Percentiles rank a stretch among this genome's conserved stretches.
Conservation (phyloP, 2,329 filamentous ascomycete species). For the Aspergillus pseudoviridinutans region DNA sequence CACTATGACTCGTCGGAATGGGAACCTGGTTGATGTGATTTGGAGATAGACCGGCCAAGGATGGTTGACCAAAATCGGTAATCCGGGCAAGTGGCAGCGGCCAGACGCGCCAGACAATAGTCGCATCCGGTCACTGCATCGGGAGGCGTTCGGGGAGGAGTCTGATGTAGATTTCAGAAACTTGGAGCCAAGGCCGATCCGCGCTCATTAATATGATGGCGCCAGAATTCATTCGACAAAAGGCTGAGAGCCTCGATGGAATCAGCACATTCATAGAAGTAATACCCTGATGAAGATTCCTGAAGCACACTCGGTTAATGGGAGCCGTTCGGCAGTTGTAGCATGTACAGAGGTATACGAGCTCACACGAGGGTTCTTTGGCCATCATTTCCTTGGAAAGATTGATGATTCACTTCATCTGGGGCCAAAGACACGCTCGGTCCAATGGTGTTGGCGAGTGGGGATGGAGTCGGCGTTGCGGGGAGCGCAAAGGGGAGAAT, state of each 20-base stretch:
- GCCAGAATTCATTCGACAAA: neutral
- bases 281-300: neutral
- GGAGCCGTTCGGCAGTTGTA: neutral
- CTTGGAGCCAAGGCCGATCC: neutral
- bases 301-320: neutral
- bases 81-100: neutral
- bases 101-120: neutral
- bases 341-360: neutral
- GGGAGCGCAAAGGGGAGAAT: neutral
- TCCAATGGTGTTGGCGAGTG: neutral
- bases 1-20: neutral
- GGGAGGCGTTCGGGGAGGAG: neutral
- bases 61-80: neutral
- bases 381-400: neutral
- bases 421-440: neutral
- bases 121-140: neutral
- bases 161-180: neutral
- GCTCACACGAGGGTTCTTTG: neutral
- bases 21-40: neutral
- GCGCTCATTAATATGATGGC: neutral
- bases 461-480: neutral
- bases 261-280: neutral
- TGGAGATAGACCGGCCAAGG: neutral
- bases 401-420: too few species aligned
- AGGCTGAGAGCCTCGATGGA: neutral